A percentile compares a stretch with the other conserved stretches of the same genome.
These are phyloP conservation scores for Lepiota venenata DNA, from an alignment of 768 basidiomycete genomes.

Conservation along the genomic window DNA sequence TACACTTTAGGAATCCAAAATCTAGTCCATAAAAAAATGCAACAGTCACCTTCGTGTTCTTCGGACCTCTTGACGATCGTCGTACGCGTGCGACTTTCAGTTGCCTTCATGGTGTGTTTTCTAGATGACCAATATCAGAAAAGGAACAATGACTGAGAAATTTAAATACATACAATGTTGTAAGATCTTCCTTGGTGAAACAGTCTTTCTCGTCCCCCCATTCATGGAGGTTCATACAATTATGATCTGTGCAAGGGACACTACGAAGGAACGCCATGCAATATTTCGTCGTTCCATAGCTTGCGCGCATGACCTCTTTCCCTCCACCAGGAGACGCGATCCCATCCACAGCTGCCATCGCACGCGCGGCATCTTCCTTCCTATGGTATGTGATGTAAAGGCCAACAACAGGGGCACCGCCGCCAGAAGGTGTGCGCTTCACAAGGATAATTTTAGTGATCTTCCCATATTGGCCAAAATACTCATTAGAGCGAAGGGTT, in stretches of 20 bases:
- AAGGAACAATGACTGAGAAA: conserved; percentile 3
- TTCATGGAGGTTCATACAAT: conserved; percentile 94
- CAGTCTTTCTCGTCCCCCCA: conserved; percentile 99
- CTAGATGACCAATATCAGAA: conserved; percentile 33
- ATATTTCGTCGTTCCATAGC: conserved; percentile 96
- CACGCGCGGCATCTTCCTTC: conserved; percentile 91
- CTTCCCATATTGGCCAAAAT: conserved; percentile 98
- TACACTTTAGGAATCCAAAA: conserved; percentile 10
- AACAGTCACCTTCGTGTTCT: conserved; percentile 53
- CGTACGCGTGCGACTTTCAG: conserved; percentile 62
- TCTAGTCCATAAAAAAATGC: not conserved
- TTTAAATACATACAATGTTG: conserved; percentile 64
- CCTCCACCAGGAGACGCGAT: conserved; percentile 87
- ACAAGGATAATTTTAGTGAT: conserved; percentile 93
- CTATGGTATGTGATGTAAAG: conserved; percentile 95
- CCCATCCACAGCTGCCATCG: conserved; percentile 92
- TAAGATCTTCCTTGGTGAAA: conserved; percentile 94
- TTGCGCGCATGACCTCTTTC: conserved; percentile 87
- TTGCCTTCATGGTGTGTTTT: conserved; percentile 92
- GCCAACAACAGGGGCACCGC: conserved; percentile 76
- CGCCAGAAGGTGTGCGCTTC: conserved; percentile 79
- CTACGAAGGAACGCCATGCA: conserved; percentile 95
- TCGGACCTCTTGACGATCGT: conserved; percentile 49
- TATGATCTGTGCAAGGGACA: conserved; percentile 77
- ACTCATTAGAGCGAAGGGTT: conserved; percentile 90